A percentile compares a stretch with the other conserved stretches of the same genome.
Conservation (phyloP, 192 early-diverging fungal species). For the Lobosporangium transversale region DNA sequence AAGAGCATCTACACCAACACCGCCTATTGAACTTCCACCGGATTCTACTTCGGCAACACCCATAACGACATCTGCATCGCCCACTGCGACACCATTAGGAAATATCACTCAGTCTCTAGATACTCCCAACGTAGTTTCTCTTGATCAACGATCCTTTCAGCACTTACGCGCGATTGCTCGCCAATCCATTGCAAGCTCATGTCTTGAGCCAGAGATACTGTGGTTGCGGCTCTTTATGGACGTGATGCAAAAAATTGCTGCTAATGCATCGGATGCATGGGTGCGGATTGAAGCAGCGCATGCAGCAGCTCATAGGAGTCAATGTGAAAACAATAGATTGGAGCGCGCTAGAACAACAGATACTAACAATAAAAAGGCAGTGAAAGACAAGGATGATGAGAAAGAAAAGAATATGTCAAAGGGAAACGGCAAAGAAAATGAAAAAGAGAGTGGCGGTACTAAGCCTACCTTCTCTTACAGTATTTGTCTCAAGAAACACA, state of each 20-base stretch:
- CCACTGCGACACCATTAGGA: neutral
- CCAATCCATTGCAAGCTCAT: conserved; percentile 43
- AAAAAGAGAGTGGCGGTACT: too few relatives aligned
- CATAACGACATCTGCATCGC: neutral
- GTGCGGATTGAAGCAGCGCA: conserved; percentile 35
- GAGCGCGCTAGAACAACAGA: neutral
- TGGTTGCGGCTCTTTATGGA: conserved; percentile 49
- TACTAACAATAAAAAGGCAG: neutral
- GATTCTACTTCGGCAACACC: neutral
- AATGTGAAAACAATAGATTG: neutral
- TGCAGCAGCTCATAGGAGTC: neutral
- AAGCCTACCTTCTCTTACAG: conserved; percentile 22
- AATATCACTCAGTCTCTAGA: neutral
- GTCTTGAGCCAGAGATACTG: conserved; percentile 45
- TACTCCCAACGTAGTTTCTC: neutral
- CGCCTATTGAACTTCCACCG: neutral
- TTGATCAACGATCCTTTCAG: conserved; percentile 41
- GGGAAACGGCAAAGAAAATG: too few relatives aligned
- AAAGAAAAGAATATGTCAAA: too few relatives aligned
- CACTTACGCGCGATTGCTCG: conserved; percentile 48
- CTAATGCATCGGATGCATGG: conserved; percentile 39
- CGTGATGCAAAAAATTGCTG: conserved; percentile 32
- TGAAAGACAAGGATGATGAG: conserved; percentile 2
- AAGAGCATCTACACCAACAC: conserved; percentile 2
- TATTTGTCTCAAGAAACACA: conserved; percentile 23